Conservation (phyloP, 345 rosid genomes). For the Abelmoschus esculentus region DNA sequence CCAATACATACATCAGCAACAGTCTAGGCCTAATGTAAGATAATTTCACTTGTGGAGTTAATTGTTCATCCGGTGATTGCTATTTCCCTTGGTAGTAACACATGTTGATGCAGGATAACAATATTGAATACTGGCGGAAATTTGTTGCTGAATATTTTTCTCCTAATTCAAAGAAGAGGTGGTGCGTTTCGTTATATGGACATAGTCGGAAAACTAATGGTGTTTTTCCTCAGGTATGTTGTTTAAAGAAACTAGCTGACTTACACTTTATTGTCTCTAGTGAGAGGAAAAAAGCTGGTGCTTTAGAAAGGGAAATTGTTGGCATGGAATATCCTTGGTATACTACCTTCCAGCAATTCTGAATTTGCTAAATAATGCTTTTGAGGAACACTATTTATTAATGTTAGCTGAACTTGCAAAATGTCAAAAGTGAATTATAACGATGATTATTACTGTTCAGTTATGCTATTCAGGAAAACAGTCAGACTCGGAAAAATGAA, state of each 20-base stretch:
- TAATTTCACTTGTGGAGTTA: constrained; percentile 13
- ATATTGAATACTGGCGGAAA: constrained; percentile 69
- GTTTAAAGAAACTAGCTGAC: not conserved
- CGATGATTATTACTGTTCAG: not conserved
- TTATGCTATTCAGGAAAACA: not conserved
- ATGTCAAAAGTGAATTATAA: not conserved
- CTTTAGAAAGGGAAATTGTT: not conserved
- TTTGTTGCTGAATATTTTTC: constrained; percentile 63
- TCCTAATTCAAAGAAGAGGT: constrained; percentile 62
- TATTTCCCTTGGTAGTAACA: not conserved
- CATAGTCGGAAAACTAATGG: constrained; percentile 64
- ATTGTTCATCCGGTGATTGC: not conserved
- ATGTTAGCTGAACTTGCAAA: not conserved
- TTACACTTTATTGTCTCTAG: not conserved
- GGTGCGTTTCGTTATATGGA: constrained; percentile 79
- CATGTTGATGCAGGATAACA: constrained; percentile 51
- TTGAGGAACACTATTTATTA: not conserved
- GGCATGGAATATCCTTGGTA: not conserved
- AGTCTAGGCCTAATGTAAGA: constrained; percentile 58
- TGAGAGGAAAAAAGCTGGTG: not conserved
- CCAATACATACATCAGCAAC: constrained; percentile 59
- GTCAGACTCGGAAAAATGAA: not conserved
- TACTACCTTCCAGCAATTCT: not conserved
- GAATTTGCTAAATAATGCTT: not conserved
- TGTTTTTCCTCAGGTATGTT: constrained; percentile 62